Conservation (phyloP, 2,329 filamentous ascomycete genomes). For the Pyrenochaeta sp. region DNA sequence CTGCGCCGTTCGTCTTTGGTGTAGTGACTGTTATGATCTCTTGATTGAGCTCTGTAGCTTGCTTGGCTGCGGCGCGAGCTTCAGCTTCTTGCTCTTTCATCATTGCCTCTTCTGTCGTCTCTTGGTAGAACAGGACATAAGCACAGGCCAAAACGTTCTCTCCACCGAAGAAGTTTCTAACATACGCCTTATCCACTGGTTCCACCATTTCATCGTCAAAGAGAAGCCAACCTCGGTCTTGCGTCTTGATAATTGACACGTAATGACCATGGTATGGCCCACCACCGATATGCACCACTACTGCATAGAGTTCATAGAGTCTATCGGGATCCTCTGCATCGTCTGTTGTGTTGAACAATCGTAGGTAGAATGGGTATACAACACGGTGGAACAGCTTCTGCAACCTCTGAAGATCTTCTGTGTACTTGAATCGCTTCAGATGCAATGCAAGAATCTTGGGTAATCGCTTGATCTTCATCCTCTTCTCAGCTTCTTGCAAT, state of each 20-base stretch:
- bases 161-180: slow-evolving; percentile 96
- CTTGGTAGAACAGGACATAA: slow-evolving; percentile 97
- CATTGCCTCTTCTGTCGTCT: slow-evolving; percentile 75
- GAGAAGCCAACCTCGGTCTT: slow-evolving; percentile 92
- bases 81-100: slow-evolving; percentile 85
- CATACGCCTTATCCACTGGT: slow-evolving; percentile 94
- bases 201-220: slow-evolving; percentile 99
- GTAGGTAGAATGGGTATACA: slow-evolving; percentile 94
- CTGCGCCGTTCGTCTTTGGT: slow-evolving; percentile 56
- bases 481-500: slow-evolving; percentile 95
- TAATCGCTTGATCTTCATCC: slow-evolving; percentile 97
- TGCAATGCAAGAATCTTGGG: slow-evolving; percentile 92
- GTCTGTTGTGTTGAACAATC: slow-evolving; percentile 96
- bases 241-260: slow-evolving; percentile 96
- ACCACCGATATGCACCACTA: slow-evolving; percentile 95
- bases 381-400: slow-evolving; percentile 98
- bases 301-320: slow-evolving; percentile 94
- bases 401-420: slow-evolving; percentile 88
- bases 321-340: slow-evolving; percentile 93
- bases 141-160: slow-evolving; percentile 85
- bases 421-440: slow-evolving; percentile 97
- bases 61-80: slow-evolving; percentile 57
- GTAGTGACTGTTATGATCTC: slow-evolving; percentile 65
- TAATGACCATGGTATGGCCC: slow-evolving; percentile 98
- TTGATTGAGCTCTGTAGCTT: slow-evolving; percentile 55